Conservation (phyloP, 305 asterid genomes). For the Fraxinus baroniana region DNA sequence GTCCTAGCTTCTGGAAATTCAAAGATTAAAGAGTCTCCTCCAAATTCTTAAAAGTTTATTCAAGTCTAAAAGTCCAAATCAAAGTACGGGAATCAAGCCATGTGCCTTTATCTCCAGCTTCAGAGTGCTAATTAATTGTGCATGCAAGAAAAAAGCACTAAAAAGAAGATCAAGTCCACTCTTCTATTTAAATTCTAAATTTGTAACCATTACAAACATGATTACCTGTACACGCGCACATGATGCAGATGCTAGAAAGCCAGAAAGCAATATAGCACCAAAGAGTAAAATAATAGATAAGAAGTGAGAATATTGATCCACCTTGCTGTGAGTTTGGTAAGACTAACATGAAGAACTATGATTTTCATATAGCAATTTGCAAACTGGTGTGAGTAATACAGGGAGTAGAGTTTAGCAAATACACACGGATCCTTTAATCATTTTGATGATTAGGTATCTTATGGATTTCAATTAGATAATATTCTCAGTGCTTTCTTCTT, state of each 20-base stretch:
- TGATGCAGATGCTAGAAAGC: background rate
- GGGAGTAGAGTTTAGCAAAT: background rate
- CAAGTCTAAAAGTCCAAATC: background rate
- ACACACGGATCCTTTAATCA: background rate
- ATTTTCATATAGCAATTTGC: background rate
- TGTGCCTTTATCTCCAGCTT: background rate
- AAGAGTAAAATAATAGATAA: background rate
- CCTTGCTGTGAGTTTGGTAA: background rate
- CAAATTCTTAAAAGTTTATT: background rate
- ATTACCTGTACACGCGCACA: background rate
- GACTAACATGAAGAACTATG: background rate
- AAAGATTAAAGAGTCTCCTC: background rate
- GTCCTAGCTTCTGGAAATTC: background rate
- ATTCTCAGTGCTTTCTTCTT: background rate
- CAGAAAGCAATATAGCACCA: background rate
- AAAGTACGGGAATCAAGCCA: background rate
- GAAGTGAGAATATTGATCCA: background rate
- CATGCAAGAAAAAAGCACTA: background rate
- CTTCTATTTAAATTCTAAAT: background rate
- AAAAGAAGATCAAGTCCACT: background rate
- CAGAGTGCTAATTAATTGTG: background rate
- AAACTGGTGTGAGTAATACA: background rate
- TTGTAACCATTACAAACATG: background rate
- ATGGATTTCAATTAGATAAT: background rate
- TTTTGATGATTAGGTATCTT: background rate